These are phyloP conservation scores for Populus simonii DNA, from an alignment of 345 rosid genomes.

Conservation along the genomic window DNA sequence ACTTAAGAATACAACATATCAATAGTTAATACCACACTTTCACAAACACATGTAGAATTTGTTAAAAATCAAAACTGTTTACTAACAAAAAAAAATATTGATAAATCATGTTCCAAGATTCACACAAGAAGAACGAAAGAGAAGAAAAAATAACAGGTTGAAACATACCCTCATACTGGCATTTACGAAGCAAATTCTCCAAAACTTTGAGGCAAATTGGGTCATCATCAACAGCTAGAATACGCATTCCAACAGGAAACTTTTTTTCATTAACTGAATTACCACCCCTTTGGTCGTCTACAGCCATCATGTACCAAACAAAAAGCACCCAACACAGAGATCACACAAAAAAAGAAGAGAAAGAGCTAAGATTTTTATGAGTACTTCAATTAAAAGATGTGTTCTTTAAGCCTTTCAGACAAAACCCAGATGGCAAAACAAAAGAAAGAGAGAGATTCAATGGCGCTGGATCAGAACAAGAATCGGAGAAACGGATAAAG, in stretches of 20 bases:
- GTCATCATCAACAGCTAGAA: slow-evolving; percentile 71
- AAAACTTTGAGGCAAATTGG: slow-evolving; percentile 56
- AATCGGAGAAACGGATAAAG: slow-evolving; percentile 15
- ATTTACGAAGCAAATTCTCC: slow-evolving; percentile 52
- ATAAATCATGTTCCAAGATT: background rate
- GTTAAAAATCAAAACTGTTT: background rate
- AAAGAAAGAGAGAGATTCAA: background rate
- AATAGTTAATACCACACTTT: background rate
- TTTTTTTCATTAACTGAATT: slow-evolving; percentile 27
- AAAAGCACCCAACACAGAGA: slow-evolving; percentile 13
- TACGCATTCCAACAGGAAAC: slow-evolving; percentile 61
- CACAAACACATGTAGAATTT: background rate
- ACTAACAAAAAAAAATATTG: background rate
- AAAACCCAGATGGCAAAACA: slow-evolving; percentile 22
- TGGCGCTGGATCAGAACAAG: background rate
- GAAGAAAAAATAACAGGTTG: background rate
- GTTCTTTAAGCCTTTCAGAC: slow-evolving; percentile 5
- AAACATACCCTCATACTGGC: slow-evolving; percentile 60
- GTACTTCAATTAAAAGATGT: background rate
- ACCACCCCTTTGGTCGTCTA: slow-evolving; percentile 29
- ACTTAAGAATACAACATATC: background rate
- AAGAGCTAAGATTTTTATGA: background rate
- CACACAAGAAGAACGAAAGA: background rate
- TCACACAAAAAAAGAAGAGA: background rate
- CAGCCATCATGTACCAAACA: slow-evolving; percentile 27